A percentile compares a stretch with the other conserved stretches of the same genome.
phyloP scores from a whole-genome alignment of 2,329 filamentous ascomycete genomes.

The Neonectria punicea region DNA sequence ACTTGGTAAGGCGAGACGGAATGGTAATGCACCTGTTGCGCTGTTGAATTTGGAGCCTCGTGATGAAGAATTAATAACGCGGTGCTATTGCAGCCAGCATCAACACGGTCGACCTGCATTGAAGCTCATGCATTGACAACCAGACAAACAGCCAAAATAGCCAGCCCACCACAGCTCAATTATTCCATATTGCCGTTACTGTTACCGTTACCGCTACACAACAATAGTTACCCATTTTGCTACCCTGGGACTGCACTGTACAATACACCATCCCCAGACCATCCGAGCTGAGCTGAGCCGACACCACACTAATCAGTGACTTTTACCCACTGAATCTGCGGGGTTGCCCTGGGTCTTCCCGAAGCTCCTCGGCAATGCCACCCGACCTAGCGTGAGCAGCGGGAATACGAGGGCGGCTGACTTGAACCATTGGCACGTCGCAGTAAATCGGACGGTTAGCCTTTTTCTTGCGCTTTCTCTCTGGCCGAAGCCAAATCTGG shows the following conservation, averaged over 20 bases:
- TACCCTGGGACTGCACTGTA: background rate
- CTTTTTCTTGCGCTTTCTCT: background rate
- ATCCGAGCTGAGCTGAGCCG: background rate
- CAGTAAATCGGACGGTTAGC: too few species aligned
- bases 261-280: background rate
- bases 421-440: background rate
- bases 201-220: background rate
- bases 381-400: background rate
- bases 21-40: background rate
- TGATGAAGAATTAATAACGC: background rate
- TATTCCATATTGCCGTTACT: background rate
- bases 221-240: background rate
- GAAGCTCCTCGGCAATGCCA: constrained; percentile 3
- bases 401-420: constrained; percentile 11
- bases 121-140: background rate
- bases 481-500: background rate
- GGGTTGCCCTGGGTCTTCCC: constrained; percentile 9
- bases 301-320: background rate
- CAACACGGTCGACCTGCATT: background rate
- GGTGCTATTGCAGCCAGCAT: background rate
- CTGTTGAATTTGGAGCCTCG: background rate
- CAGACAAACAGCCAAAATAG: background rate
- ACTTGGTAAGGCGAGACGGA: background rate
- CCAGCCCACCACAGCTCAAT: background rate
- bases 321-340: constrained; percentile 1